phyloP scores from a whole-genome alignment of 1,139 yeast genomes.

The Lodderomyces beijingensis region DNA sequence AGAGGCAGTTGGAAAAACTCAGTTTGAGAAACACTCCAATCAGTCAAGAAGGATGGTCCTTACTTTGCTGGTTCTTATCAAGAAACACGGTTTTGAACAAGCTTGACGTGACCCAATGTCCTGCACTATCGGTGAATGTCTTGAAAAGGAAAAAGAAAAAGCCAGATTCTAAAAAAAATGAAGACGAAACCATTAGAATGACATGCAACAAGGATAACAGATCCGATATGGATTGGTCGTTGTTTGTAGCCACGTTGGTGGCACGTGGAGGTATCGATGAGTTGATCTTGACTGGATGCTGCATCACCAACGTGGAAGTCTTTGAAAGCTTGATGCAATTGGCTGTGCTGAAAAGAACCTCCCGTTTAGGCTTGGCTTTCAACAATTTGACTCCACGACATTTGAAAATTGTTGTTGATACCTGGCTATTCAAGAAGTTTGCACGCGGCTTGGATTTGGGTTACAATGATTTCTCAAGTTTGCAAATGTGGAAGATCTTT shows the following conservation, averaged over 20 bases:
- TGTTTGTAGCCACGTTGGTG: slow-evolving; percentile 63
- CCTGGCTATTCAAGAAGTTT: slow-evolving; percentile 33
- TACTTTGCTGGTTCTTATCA: slow-evolving; percentile 65
- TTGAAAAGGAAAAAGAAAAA: slow-evolving; percentile 39
- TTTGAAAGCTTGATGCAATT: slow-evolving; percentile 55
- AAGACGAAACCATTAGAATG: slow-evolving; percentile 48
- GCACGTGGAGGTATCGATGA: slow-evolving; percentile 73
- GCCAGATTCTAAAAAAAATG: slow-evolving; percentile 17
- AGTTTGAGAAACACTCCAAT: slow-evolving; percentile 71
- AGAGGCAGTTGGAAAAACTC: slow-evolving; percentile 58
- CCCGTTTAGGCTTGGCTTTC: slow-evolving; percentile 64
- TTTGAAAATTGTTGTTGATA: slow-evolving; percentile 42
- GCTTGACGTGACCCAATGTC: slow-evolving; percentile 70
- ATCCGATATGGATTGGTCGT: slow-evolving; percentile 73
- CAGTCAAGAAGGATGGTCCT: slow-evolving; percentile 65
- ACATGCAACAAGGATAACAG: slow-evolving; percentile 52
- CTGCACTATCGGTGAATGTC: slow-evolving; percentile 53
- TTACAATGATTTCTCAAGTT: slow-evolving; percentile 57
- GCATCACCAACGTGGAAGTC: slow-evolving; percentile 50
- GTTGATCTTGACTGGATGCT: slow-evolving; percentile 66
- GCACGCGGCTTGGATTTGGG: slow-evolving; percentile 65
- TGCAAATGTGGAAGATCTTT: slow-evolving; percentile 23
- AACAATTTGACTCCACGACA: slow-evolving; percentile 54
- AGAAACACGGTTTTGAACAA: slow-evolving; percentile 53
- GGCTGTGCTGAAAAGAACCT: slow-evolving; percentile 49